Base-by-base conservation (phyloP, 805 yeast species). In the Suhomyces vadensis region DNA sequence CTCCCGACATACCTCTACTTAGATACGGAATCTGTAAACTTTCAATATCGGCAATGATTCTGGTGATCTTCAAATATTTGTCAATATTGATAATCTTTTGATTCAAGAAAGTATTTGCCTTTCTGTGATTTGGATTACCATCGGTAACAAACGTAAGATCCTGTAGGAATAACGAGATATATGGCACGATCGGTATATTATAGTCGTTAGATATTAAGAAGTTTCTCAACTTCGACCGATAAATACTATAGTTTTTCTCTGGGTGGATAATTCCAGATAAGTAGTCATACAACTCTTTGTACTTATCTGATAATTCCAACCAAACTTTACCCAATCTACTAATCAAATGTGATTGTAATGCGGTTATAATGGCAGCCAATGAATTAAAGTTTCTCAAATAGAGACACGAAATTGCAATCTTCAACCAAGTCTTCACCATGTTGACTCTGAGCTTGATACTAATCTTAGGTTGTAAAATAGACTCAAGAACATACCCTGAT, bases 141-240 rank as follows among this genome's bases (percentile, higher is more conserved):
- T 87, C 95, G 41, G 82, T 77, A n/a, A 85, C 80, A 65, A 86
- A 85, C 0, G 91, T 85, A 54, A 87, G 70, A 63, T 87, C 95
- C 63, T 85, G 94, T 36, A 87, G 66, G 60, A 84, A 86, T 42
- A 87, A 65, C 37, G 85, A 82, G 45, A 86, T 74, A 58, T 85
- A 87, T 13, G 95, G 95, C 27, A 87, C 91, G 16, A 81, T 76
- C 0, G 91, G 89, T 16, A 81, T 68, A 46, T 68, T 76, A 59
- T 65, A 64, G 31, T 76, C 79, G 38, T 77, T 71, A 14, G 73
- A 55, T 13, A 65, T 69, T 48, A 83, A 64, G 42, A 83, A 75
- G 53, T 79, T 79, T 43, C 75, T 73, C 42, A 87, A 57, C 54
- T 83, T 84, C 33, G 70, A 69, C 55, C 95, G 67, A 69, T 87